phyloP scores from a whole-genome alignment of 2,329 filamentous ascomycete genomes.

The Xylariales sp. region DNA sequence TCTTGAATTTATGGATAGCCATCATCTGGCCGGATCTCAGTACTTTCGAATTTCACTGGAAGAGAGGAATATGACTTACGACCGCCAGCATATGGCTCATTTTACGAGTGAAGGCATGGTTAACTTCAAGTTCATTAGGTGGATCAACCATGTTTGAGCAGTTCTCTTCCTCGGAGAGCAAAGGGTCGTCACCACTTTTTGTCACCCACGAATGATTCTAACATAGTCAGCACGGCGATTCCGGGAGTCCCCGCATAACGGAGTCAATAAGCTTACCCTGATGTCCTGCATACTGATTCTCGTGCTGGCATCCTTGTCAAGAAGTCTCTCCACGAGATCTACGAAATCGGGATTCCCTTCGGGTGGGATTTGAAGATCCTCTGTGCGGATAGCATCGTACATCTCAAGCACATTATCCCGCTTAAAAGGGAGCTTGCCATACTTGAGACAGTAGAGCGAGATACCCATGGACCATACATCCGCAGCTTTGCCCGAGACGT shows the following conservation, averaged over 20 bases:
- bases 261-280: constrained; percentile 64
- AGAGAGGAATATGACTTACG: constrained; percentile 39
- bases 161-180: constrained; percentile 82
- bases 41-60: constrained; percentile 8
- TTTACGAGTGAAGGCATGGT: constrained; percentile 83
- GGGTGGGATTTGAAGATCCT: constrained; percentile 57
- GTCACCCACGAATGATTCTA: constrained; percentile 95
- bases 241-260: no score
- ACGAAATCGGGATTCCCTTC: constrained; percentile 64
- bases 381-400: constrained; percentile 79
- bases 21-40: constrained; percentile 58
- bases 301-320: constrained; percentile 81
- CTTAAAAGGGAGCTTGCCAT: constrained; percentile 84
- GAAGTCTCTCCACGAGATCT: constrained; percentile 66
- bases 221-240: constrained; percentile 20
- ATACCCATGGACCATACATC: constrained; percentile 99
- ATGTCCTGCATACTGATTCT: constrained; percentile 80
- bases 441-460: constrained; percentile 86
- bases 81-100: constrained; percentile 84
- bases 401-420: constrained; percentile 74
- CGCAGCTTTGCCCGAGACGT: constrained; percentile 81
- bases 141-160: constrained; percentile 73
- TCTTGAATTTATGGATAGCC: constrained; percentile 86
- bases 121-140: constrained; percentile 86
- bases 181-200: constrained; percentile 66